Percentiles rank a stretch among this genome's conserved stretches.
These are phyloP conservation scores for Penicillium antarcticum DNA, from an alignment of 495 filamentous ascomycete species.

Conservation along the genomic window DNA sequence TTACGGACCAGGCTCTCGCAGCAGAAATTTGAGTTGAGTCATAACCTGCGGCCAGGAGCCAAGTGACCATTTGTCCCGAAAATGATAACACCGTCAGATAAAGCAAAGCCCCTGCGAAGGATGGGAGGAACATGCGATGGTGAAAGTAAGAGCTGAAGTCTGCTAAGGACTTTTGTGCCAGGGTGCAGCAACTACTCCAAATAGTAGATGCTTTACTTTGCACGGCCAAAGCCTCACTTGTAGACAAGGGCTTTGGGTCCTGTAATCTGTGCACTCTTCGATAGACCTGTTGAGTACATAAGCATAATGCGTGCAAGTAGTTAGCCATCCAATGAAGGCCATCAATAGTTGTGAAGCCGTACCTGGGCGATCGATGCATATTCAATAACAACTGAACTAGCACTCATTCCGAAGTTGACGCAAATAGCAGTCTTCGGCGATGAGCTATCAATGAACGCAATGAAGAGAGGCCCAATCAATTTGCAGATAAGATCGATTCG, in stretches of 20 bases:
- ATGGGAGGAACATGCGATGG: slow-evolving; percentile 32
- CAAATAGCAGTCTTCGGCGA: slow-evolving; percentile 35
- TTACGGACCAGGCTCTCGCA: slow-evolving; percentile 30
- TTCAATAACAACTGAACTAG: slow-evolving; percentile 37
- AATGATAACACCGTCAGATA: slow-evolving; percentile 45
- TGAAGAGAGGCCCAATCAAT: slow-evolving; percentile 53
- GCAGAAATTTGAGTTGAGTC: slow-evolving; percentile 34
- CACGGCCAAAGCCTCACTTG: too few species aligned
- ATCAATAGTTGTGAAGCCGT: not conserved
- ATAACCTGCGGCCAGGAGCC: slow-evolving; percentile 34
- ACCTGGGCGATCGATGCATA: slow-evolving; percentile 43
- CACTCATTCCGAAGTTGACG: slow-evolving; percentile 33
- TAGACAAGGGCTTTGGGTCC: not conserved
- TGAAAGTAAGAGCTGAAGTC: slow-evolving; percentile 22
- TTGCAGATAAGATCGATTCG: slow-evolving; percentile 68
- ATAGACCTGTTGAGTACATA: not conserved
- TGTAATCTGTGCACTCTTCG: not conserved
- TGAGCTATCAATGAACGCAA: slow-evolving; percentile 27
- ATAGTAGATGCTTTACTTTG: too few species aligned
- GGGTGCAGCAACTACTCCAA: too few species aligned
- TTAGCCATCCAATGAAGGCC: too few species aligned
- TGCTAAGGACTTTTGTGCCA: not conserved
- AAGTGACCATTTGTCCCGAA: slow-evolving; percentile 39
- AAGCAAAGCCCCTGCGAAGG: slow-evolving; percentile 33
- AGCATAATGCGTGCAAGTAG: not conserved